Conservation (phyloP, 2,329 filamentous ascomycete species). For the Thielaviopsis cerberus region DNA sequence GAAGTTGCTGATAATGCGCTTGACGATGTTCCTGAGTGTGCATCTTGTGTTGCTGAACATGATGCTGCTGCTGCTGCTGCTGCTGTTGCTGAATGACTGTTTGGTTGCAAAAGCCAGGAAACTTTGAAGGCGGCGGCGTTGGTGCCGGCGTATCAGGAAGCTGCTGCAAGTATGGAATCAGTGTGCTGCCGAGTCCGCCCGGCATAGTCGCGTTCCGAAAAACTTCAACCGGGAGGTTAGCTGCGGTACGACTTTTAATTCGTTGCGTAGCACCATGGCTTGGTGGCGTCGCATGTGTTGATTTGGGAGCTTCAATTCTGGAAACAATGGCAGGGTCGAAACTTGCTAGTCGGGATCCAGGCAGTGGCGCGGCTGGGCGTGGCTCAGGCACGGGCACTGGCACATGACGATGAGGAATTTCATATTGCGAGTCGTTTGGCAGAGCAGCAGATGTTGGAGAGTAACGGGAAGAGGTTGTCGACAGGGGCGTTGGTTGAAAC, state of each 20-base stretch:
- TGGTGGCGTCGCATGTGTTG: neutral
- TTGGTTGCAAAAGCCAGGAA: neutral
- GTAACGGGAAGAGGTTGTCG: neutral
- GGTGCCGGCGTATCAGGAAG: conserved; percentile 9
- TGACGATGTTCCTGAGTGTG: neutral
- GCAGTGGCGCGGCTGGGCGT: neutral
- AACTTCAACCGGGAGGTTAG: neutral
- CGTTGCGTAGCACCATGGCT: conserved; percentile 9
- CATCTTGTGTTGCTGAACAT: neutral
- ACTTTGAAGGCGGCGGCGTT: conserved; percentile 4
- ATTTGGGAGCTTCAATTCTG: neutral
- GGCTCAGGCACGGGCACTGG: neutral
- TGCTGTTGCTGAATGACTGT: neutral
- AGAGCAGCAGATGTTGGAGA: neutral
- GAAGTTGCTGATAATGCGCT: neutral
- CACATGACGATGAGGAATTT: neutral
- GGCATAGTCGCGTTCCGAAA: neutral
- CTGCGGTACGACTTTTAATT: conserved; percentile 2
- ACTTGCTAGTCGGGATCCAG: neutral
- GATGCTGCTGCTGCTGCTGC: neutral
- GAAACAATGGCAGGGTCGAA: neutral
- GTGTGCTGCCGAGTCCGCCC: neutral
- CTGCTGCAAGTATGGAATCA: conserved; percentile 2
- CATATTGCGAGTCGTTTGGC: neutral
- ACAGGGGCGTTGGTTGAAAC: neutral